Evolutionary conservation across 192 early-diverging fungal genomes (phyloP).

Genomic region (Geranomyces variabilis): DNA sequence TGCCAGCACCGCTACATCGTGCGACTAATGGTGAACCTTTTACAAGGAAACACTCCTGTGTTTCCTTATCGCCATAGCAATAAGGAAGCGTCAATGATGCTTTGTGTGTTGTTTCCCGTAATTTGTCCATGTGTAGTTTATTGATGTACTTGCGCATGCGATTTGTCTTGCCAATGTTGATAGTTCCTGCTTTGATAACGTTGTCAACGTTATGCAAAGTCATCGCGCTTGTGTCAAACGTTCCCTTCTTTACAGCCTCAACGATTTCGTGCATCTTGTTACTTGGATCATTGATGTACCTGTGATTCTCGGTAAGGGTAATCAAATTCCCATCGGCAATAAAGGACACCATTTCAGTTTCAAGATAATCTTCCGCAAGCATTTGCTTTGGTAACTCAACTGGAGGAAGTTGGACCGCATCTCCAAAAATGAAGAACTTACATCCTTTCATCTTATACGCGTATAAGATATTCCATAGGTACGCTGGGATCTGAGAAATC

Average conservation of each 20-base stretch:
- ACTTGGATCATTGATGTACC: conserved; percentile 17
- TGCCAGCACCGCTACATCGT: conserved; percentile 1
- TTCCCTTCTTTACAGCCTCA: neutral
- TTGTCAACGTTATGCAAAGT: too few species aligned
- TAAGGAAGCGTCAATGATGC: neutral
- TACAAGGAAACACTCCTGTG: conserved; percentile 20
- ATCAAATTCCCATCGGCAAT: conserved; percentile 21
- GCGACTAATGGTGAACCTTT: conserved; percentile 22
- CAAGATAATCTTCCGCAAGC: conserved; percentile 11
- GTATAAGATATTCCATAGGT: conserved; percentile 23
- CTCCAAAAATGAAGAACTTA: conserved; percentile 16
- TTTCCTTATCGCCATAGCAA: neutral
- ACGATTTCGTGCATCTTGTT: conserved; percentile 17
- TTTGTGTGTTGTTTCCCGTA: neutral
- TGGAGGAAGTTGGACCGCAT: conserved; percentile 10
- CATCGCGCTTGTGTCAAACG: neutral
- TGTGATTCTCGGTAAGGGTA: neutral
- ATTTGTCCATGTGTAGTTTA: conserved; percentile 8
- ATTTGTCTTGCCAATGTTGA: conserved; percentile 21
- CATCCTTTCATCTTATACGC: conserved; percentile 7
- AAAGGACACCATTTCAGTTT: neutral
- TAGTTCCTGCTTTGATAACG: neutral
- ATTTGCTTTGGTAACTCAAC: conserved; percentile 17
- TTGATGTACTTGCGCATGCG: conserved; percentile 24
- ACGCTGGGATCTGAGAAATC: conserved; percentile 22